Evolutionary conservation across 164 flowering plant species (phyloP).

Genomic region (Vitis amurensis): DNA sequence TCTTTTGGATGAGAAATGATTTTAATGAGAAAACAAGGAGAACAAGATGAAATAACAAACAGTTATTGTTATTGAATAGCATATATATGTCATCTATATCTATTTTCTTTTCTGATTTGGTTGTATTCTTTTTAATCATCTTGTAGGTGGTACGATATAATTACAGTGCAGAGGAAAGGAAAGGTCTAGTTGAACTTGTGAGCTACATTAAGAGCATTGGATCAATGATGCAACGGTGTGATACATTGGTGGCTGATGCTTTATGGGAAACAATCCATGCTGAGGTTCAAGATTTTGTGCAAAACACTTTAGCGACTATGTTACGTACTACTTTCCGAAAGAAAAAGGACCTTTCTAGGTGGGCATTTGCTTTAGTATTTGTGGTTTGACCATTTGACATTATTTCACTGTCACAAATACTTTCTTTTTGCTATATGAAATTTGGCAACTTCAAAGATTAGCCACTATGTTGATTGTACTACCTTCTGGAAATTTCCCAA

Average conservation of each 20-base stretch:
- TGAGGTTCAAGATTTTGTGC: slow-evolving; percentile 99
- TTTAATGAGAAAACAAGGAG: neutral
- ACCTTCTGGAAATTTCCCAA: too few relatives aligned
- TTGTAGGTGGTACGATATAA: slow-evolving; percentile 90
- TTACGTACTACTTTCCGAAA: slow-evolving; percentile 89
- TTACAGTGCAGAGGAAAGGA: slow-evolving; percentile 85
- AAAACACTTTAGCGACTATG: slow-evolving; percentile 89
- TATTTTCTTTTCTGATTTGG: neutral
- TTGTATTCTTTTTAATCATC: neutral
- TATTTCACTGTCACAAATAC: too few relatives aligned
- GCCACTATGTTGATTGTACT: too few relatives aligned
- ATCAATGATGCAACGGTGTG: slow-evolving; percentile 87
- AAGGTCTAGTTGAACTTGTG: slow-evolving; percentile 81
- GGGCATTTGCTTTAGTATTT: slow-evolving; percentile 5
- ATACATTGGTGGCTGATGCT: slow-evolving; percentile 91
- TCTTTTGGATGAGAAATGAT: too few relatives aligned
- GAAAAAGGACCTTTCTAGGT: slow-evolving; percentile 97
- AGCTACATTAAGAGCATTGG: slow-evolving; percentile 90
- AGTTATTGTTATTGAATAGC: neutral
- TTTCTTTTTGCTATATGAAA: too few relatives aligned
- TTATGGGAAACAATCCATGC: slow-evolving; percentile 97
- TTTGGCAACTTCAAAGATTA: too few relatives aligned
- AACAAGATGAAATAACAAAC: neutral
- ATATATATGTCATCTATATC: neutral
- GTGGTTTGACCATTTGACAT: neutral